Evolutionary conservation across 768 basidiomycete species (phyloP).

Genomic region (Boletus edulis): DNA sequence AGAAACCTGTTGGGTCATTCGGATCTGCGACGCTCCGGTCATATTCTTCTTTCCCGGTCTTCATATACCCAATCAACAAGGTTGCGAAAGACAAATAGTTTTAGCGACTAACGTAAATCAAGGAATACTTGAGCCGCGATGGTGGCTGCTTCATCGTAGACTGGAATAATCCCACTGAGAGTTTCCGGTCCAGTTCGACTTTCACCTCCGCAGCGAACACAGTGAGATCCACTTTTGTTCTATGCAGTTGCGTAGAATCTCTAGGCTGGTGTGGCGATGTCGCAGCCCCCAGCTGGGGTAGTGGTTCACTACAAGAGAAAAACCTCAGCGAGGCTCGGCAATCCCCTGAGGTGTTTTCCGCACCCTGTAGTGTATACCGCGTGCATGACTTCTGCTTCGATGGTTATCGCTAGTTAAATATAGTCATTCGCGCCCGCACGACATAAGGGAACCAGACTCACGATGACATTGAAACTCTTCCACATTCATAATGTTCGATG

Average conservation of each 20-base stretch:
- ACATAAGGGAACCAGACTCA: neutral
- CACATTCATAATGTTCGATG: constrained; percentile 63
- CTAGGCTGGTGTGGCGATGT: too few relatives aligned
- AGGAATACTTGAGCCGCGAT: neutral
- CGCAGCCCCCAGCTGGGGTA: too few relatives aligned
- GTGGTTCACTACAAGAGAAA: neutral
- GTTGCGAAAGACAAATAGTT: neutral
- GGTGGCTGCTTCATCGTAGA: constrained; percentile 4
- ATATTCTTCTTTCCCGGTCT: constrained; percentile 7
- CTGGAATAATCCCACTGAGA: neutral
- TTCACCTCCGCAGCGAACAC: constrained; percentile 25
- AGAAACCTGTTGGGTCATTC: neutral
- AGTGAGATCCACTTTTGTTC: constrained; percentile 18
- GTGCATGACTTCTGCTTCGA: constrained; percentile 74
- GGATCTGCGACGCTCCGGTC: neutral
- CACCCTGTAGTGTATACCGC: constrained; percentile 40
- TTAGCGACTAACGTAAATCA: neutral
- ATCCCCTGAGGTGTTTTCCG: neutral
- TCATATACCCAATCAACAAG: neutral
- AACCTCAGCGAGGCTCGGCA: neutral
- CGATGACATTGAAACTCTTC: constrained; percentile 45
- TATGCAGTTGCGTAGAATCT: too few relatives aligned
- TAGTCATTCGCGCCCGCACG: too few relatives aligned
- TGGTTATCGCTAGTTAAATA: constrained; percentile 53
- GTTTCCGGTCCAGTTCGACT: neutral